A percentile compares a stretch with the other conserved stretches of the same genome.
These are phyloP conservation scores for Pichia sp. DNA, from an alignment of 1,139 yeast genomes.

Conservation along the genomic window DNA sequence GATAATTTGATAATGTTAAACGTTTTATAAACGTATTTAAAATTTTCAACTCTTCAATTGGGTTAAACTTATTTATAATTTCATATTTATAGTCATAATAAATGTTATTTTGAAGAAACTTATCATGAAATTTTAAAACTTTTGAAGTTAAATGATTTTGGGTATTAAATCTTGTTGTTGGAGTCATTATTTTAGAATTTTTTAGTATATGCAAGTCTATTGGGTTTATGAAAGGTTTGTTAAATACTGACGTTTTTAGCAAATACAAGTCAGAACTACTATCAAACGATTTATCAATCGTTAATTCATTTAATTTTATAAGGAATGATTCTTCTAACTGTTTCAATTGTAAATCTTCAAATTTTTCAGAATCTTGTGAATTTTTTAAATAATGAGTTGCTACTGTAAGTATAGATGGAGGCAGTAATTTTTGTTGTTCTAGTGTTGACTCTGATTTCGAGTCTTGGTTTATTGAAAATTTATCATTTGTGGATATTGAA, in stretches of 20 bases:
- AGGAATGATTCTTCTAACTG: background rate
- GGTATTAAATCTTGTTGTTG: background rate
- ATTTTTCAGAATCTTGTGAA: background rate
- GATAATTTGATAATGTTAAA: constrained; percentile 3
- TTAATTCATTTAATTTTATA: background rate
- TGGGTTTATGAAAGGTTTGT: background rate
- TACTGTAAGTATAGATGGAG: background rate
- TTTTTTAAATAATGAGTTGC: background rate
- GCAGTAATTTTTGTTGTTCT: background rate
- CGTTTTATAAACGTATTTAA: constrained; percentile 1
- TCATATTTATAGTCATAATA: constrained; percentile 4
- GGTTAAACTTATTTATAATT: constrained; percentile 1
- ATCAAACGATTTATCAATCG: background rate
- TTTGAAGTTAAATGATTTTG: background rate
- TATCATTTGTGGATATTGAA: background rate
- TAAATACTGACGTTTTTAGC: background rate
- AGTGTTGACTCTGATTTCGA: background rate
- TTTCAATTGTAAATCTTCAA: background rate
- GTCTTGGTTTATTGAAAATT: background rate
- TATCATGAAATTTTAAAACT: background rate
- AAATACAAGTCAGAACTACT: background rate
- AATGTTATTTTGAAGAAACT: background rate
- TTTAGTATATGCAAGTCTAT: constrained; percentile 4
- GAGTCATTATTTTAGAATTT: background rate
- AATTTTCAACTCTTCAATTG: background rate